Conservation (phyloP, 768 basidiomycete species). For the Hemileccinum rubropunctum region DNA sequence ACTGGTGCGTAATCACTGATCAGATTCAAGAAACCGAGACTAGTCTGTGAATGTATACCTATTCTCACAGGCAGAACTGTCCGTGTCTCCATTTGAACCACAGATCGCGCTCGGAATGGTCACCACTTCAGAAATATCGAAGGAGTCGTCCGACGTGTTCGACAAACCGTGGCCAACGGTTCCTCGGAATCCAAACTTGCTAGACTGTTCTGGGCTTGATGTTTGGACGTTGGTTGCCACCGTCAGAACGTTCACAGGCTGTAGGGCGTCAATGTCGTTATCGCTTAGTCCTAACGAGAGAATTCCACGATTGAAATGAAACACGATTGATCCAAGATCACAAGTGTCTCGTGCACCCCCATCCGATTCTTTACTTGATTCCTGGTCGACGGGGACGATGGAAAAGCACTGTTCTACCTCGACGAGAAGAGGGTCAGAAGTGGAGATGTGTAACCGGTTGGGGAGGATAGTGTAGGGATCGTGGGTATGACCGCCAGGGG, state of each 20-base stretch:
- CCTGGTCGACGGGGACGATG: background rate
- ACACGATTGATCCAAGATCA: background rate
- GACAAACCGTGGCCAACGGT: background rate
- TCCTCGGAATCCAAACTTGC: background rate
- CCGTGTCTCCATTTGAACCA: background rate
- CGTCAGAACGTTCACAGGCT: background rate
- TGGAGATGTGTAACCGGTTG: conserved; percentile 18
- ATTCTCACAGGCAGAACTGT: background rate
- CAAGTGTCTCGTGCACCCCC: background rate
- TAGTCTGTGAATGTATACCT: conserved; percentile 11
- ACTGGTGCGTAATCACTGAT: conserved; percentile 7
- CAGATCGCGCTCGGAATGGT: background rate
- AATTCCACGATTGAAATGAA: background rate
- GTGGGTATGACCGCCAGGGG: conserved; percentile 11
- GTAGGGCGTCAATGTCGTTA: background rate
- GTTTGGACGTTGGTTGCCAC: background rate
- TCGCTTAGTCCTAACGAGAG: background rate
- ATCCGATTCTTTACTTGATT: background rate
- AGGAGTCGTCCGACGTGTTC: conserved; percentile 5
- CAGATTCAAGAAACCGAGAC: background rate
- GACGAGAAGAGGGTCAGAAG: conserved; percentile 24
- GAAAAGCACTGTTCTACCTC: conserved; percentile 15
- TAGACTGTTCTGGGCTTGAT: background rate
- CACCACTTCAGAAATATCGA: conserved; percentile 9
- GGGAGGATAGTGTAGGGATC: conserved; percentile 10